Conservation (phyloP, 331 rosid genomes). For the Arachis monticola region DNA sequence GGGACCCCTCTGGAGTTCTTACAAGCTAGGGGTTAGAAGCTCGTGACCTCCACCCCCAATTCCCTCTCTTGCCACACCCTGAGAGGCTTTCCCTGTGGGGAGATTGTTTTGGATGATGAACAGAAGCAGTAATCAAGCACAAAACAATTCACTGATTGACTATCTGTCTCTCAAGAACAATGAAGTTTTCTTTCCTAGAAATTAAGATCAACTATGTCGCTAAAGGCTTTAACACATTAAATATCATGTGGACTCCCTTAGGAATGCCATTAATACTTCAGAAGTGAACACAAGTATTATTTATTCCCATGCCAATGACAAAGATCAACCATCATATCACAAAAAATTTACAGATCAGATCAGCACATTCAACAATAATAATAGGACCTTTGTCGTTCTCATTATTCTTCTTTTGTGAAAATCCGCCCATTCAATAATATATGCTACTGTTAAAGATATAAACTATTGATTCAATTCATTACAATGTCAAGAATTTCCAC, state of each 20-base stretch:
- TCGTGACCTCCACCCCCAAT: too few relatives aligned
- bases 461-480: conserved; percentile 22
- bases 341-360: neutral
- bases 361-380: neutral
- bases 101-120: conserved; percentile 2
- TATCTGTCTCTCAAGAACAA: conserved; percentile 8
- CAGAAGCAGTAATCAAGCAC: conserved; percentile 10
- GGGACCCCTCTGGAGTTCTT: too few relatives aligned
- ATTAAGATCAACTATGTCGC: conserved; percentile 29
- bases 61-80: too few relatives aligned
- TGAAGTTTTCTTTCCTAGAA: conserved; percentile 26
- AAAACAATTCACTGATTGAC: neutral
- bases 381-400: conserved; percentile 21
- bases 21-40: too few relatives aligned
- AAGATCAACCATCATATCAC: neutral
- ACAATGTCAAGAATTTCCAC: conserved; percentile 15
- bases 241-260: conserved; percentile 31
- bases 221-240: conserved; percentile 11
- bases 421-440: neutral
- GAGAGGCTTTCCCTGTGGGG: too few relatives aligned
- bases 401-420: conserved; percentile 21
- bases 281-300: neutral
- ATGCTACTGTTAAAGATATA: conserved; percentile 15
- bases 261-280: conserved; percentile 20
- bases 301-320: conserved; percentile 1